These are phyloP conservation scores for Lasiosphaeris hirsuta DNA, from an alignment of 495 filamentous ascomycete genomes.

Conservation along the genomic window DNA sequence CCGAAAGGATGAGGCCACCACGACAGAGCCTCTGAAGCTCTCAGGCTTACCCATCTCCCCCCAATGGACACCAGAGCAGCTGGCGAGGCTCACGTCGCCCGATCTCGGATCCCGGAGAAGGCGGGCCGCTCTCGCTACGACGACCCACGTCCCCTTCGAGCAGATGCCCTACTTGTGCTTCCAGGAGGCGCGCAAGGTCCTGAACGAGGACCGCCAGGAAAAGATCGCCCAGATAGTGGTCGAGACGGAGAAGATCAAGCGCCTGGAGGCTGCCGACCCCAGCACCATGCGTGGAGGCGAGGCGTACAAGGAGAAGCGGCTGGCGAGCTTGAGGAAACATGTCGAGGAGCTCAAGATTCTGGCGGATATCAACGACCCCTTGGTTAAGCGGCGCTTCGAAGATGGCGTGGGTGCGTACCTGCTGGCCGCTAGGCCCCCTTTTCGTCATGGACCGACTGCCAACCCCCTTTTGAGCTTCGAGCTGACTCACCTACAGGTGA, in stretches of 20 bases:
- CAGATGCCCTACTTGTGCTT: conserved; percentile 94
- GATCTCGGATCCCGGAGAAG: conserved; percentile 81
- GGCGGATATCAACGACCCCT: conserved; percentile 92
- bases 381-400: conserved; percentile 93
- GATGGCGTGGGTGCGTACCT: conserved; percentile 72
- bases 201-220: conserved; percentile 74
- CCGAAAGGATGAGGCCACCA: conserved; percentile 39
- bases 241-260: conserved; percentile 56
- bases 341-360: conserved; percentile 81
- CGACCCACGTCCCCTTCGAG: conserved; percentile 79
- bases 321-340: conserved; percentile 68
- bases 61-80: conserved; percentile 38
- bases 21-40: conserved; percentile 22
- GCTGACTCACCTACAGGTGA: conserved; percentile 58
- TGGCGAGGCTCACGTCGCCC: conserved; percentile 54
- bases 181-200: conserved; percentile 85
- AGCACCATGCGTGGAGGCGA: conserved; percentile 58
- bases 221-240: conserved; percentile 67
- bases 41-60: background rate
- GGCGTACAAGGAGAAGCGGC: conserved; percentile 56
- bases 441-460: background rate
- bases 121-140: conserved; percentile 67
- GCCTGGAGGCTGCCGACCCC: conserved; percentile 54
- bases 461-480: conserved; percentile 4
- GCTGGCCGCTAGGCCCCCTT: background rate